These are phyloP conservation scores for Venturia oleaginea DNA, from an alignment of 2,329 filamentous ascomycete genomes.

Conservation along the genomic window DNA sequence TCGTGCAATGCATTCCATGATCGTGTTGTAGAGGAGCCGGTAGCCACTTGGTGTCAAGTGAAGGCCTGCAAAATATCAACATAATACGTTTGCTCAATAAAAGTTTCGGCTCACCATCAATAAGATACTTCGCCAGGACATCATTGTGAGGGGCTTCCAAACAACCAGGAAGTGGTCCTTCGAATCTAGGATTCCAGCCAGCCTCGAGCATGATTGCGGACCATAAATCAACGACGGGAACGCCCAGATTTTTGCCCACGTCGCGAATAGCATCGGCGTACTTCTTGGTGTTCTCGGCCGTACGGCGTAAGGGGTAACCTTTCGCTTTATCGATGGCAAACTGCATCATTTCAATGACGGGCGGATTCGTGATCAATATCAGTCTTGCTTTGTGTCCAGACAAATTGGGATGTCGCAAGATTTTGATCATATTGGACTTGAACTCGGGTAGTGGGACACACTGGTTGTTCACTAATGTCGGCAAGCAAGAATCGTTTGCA, in stretches of 20 bases:
- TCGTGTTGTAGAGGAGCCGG: slow-evolving; percentile 12
- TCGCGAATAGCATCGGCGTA: slow-evolving; percentile 60
- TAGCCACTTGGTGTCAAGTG: slow-evolving; percentile 11
- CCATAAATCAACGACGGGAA: slow-evolving; percentile 73
- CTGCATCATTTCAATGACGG: slow-evolving; percentile 55
- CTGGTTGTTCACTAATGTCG: slow-evolving; percentile 54
- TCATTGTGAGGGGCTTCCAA: slow-evolving; percentile 49
- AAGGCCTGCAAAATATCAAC: not conserved
- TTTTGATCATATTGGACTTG: slow-evolving; percentile 59
- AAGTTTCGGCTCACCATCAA: slow-evolving; percentile 42
- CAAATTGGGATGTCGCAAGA: slow-evolving; percentile 64
- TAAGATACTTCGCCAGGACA: slow-evolving; percentile 41
- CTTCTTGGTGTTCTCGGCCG: slow-evolving; percentile 50
- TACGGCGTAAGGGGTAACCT: slow-evolving; percentile 37
- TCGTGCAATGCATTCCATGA: slow-evolving; percentile 42
- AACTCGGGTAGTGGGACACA: slow-evolving; percentile 71
- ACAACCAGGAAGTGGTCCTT: slow-evolving; percentile 46
- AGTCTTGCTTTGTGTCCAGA: slow-evolving; percentile 61
- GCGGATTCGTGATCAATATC: slow-evolving; percentile 73
- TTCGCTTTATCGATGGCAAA: slow-evolving; percentile 26
- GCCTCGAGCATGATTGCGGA: slow-evolving; percentile 61
- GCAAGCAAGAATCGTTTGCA: slow-evolving; percentile 77
- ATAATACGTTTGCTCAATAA: not conserved
- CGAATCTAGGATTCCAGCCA: slow-evolving; percentile 38
- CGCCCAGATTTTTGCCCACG: slow-evolving; percentile 44